A percentile compares a stretch with the other conserved stretches of the same genome.
phyloP scores from a whole-genome alignment of 768 basidiomycete genomes.

The Gloeophyllum trabeum region DNA sequence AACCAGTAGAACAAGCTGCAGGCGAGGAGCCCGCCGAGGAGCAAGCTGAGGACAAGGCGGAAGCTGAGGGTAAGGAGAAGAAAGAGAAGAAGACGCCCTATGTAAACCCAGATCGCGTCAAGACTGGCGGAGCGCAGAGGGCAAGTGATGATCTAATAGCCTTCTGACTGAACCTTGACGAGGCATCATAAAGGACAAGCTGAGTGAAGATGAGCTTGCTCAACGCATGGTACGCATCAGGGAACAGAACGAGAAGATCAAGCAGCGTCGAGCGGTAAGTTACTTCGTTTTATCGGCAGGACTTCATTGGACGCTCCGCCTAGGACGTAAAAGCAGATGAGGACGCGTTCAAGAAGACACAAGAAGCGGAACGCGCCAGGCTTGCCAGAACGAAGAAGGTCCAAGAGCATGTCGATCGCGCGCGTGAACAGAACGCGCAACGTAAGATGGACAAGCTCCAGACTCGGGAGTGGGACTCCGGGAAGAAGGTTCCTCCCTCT shows the following conservation, averaged over 20 bases:
- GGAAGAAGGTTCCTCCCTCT: slow-evolving; percentile 26
- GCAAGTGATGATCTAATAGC: slow-evolving; percentile 33
- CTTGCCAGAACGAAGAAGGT: slow-evolving; percentile 48
- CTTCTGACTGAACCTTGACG: too few species aligned
- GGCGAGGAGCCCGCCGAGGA: background rate
- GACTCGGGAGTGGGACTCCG: slow-evolving; percentile 79
- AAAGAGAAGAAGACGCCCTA: slow-evolving; percentile 62
- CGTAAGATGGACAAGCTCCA: slow-evolving; percentile 75
- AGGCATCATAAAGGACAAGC: slow-evolving; percentile 45
- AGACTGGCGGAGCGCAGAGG: slow-evolving; percentile 66
- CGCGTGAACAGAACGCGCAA: slow-evolving; percentile 70
- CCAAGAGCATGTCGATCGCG: slow-evolving; percentile 57
- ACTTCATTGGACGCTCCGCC: background rate
- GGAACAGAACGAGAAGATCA: slow-evolving; percentile 69
- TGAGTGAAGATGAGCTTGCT: slow-evolving; percentile 52
- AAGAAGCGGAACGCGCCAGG: slow-evolving; percentile 51
- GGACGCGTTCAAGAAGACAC: slow-evolving; percentile 62
- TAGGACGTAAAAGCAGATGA: slow-evolving; percentile 79
- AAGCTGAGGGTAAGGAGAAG: slow-evolving; percentile 11
- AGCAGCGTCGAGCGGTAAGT: slow-evolving; percentile 51
- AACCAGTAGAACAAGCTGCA: background rate
- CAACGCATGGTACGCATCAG: slow-evolving; percentile 62
- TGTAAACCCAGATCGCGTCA: slow-evolving; percentile 76
- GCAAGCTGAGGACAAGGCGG: background rate
- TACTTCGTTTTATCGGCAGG: slow-evolving; percentile 1